Percentiles rank a stretch among this genome's conserved stretches.
phyloP scores from a whole-genome alignment of 2,329 filamentous ascomycete genomes.

The Ophiocordyceps polyrhachis-furcata region DNA sequence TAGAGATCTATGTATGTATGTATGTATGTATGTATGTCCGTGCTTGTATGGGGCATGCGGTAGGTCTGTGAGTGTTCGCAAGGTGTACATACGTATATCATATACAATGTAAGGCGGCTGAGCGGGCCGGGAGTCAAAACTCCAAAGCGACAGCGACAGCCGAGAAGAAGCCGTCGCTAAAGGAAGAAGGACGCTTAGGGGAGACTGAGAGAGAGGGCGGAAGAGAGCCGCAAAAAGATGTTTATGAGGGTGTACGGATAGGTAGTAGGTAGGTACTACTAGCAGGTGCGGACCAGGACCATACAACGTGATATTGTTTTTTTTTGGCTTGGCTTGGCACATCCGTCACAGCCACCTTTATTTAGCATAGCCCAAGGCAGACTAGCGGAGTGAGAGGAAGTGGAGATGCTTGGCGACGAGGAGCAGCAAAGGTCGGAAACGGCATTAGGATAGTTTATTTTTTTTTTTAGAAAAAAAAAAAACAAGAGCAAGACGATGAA shows the following conservation, averaged over 20 bases:
- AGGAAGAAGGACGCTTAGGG: not conserved
- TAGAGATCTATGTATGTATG: too few species aligned
- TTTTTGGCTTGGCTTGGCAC: not conserved
- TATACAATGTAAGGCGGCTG: not conserved
- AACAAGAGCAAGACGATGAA: too few species aligned
- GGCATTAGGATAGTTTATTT: not conserved
- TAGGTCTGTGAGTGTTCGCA: not conserved
- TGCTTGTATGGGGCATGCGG: not conserved
- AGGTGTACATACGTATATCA: too few species aligned
- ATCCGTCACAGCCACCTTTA: not conserved
- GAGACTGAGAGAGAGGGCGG: not conserved
- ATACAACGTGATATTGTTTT: too few species aligned
- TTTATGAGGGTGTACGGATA: not conserved
- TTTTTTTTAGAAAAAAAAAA: not conserved
- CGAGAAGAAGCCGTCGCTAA: not conserved
- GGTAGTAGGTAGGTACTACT: too few species aligned
- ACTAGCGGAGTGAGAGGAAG: not conserved
- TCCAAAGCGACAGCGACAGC: not conserved
- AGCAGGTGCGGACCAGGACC: too few species aligned
- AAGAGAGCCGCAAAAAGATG: not conserved
- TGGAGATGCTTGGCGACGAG: not conserved
- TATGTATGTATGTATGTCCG: too few species aligned
- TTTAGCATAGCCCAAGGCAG: not conserved
- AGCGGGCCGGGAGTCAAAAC: not conserved
- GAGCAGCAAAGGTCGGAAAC: not conserved